Evolutionary conservation across 2,329 filamentous ascomycete genomes (phyloP), one percentile per base, ranked within the genome.

Genomic region (Aspergillus aculeatus): DNA sequence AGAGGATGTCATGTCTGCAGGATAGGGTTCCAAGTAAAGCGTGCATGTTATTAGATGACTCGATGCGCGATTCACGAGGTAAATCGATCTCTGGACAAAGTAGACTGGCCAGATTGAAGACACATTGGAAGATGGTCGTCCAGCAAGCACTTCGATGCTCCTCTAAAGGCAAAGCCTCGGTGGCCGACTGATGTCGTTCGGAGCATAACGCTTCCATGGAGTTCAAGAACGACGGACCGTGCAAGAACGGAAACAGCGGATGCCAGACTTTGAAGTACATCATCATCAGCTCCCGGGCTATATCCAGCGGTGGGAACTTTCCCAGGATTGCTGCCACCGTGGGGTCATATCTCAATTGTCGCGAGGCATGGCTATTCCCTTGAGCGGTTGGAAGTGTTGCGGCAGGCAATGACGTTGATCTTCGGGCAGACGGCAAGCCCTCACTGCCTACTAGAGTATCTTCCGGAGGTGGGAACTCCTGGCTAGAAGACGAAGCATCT

Each of bases 201-300:
- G 67, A 68, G 64, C 82, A 82, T 47, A 82, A 71, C 11, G 66
- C 64, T 44, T 82, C 75, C 64, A 83, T 74, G 14, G 78, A 73
- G 32, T 77, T 73, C 24, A 83, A 64, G 51, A 83, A 82, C 1
- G 77, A 78, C 1, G 80, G 81, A 0, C 82, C 82, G 51, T 83
- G 80, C 4, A 83, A 64, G 60, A 83, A 83, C 0, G 82, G 82
- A 59, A 83, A 81, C 12, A 83, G 69, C 0, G 80, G 80, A 72
- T 84, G 82, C 81, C 81, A 83, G 10, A 77, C 73, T 63, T 75
- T 78, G 66, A 83, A 83, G 62, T 82, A 83, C 19, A 75, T 69
- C 68, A 81, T 79, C 54, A 82, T 75, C 2, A 83, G 71, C 44
- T 76, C 71, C 59, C 76, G 76, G 0, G 80, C 75, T 4, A 72